phyloP scores from a whole-genome alignment of 2,329 filamentous ascomycete genomes.

The Nothophaeocryptopus gaeumannii region DNA sequence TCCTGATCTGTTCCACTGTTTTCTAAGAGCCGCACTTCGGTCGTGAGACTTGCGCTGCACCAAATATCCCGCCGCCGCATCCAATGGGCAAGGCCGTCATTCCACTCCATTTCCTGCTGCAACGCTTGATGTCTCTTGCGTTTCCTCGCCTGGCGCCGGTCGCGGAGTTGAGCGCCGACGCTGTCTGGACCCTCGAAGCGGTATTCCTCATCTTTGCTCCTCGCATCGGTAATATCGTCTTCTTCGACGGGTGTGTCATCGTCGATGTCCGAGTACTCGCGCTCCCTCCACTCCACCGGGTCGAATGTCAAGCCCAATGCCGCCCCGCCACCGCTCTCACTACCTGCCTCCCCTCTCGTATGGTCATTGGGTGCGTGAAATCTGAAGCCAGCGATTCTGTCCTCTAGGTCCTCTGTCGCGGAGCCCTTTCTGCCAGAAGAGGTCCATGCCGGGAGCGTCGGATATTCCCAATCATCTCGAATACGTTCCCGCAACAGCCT shows the following conservation, averaged over 20 bases:
- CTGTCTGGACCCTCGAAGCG: conserved; percentile 47
- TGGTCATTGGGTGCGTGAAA: conserved; percentile 23
- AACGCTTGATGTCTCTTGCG: conserved; percentile 37
- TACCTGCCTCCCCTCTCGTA: conserved; percentile 3
- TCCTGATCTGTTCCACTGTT: not conserved
- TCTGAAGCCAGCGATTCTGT: conserved; percentile 31
- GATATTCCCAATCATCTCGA: conserved; percentile 48
- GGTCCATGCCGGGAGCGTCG: conserved; percentile 31
- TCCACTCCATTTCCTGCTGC: conserved; percentile 59
- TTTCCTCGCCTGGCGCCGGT: conserved; percentile 33
- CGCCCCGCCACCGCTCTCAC: not conserved
- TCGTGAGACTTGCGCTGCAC: conserved; percentile 69
- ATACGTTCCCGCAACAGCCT: conserved; percentile 42
- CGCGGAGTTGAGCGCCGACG: conserved; percentile 38
- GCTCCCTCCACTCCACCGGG: conserved; percentile 43
- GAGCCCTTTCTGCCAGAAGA: conserved; percentile 14
- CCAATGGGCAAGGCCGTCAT: conserved; percentile 78
- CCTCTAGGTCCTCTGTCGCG: conserved; percentile 18
- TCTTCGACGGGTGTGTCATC: conserved; percentile 32
- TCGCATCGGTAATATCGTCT: conserved; percentile 17
- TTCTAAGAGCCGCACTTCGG: conserved; percentile 18
- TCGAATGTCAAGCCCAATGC: conserved; percentile 32
- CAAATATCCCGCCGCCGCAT: conserved; percentile 74
- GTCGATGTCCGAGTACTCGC: conserved; percentile 39
- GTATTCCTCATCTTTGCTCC: conserved; percentile 30